Evolutionary conservation across 306 rosid genomes (phyloP).

Genomic region (Medicago lupulina): DNA sequence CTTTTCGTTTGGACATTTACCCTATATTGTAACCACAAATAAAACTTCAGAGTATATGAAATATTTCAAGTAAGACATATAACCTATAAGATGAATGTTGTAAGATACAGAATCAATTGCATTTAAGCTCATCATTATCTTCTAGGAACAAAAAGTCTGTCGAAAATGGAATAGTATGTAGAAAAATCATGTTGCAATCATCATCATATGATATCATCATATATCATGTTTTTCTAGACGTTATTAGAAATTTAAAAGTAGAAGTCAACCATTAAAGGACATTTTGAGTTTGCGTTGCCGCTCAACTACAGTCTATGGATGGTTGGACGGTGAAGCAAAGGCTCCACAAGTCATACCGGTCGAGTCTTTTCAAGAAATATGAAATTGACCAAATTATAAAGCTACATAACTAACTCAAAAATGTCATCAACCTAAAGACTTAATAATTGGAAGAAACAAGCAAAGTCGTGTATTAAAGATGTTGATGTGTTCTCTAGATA

Average conservation of each 20-base stretch:
- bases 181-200: too few species aligned
- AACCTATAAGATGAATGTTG: too few species aligned
- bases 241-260: not conserved
- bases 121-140: too few species aligned
- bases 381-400: conserved; percentile 2
- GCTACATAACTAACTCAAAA: not conserved
- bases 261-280: not conserved
- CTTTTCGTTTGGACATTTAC: too few species aligned
- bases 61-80: too few species aligned
- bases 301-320: not conserved
- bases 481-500: not conserved
- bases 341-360: not conserved
- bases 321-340: not conserved
- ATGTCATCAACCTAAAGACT: not conserved
- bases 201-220: too few species aligned
- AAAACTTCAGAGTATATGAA: too few species aligned
- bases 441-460: not conserved
- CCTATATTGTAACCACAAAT: too few species aligned
- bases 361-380: not conserved
- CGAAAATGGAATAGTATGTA: too few species aligned
- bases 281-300: not conserved
- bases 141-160: too few species aligned
- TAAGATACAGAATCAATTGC: too few species aligned
- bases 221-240: not conserved
- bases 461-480: not conserved